Evolutionary conservation across 2,329 filamentous ascomycete genomes (phyloP).

Genomic region (Talaromyces sp.): DNA sequence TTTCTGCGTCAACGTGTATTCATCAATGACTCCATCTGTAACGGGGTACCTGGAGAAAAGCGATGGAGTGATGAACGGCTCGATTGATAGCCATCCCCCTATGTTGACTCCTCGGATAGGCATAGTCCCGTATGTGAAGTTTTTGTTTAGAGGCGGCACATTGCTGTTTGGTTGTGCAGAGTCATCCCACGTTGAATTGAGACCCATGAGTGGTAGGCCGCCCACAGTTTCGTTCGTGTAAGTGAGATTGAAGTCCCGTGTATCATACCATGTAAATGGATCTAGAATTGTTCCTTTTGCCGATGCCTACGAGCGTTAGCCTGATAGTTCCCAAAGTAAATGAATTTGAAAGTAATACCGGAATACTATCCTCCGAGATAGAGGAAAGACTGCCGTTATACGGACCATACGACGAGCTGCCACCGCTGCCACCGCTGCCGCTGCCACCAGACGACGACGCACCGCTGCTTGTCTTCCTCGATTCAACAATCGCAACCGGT

Average conservation of each 20-base stretch:
- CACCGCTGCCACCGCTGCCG: conserved; percentile 17
- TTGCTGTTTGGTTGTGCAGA: conserved; percentile 69
- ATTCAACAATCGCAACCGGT: conserved; percentile 60
- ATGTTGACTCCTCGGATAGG: conserved; percentile 88
- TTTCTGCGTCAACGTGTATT: conserved; percentile 70
- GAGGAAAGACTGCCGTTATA: conserved; percentile 48
- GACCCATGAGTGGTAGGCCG: conserved; percentile 82
- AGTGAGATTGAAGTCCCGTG: conserved; percentile 85
- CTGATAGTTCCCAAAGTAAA: background rate
- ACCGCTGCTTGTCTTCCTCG: conserved; percentile 51
- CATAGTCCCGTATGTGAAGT: conserved; percentile 71
- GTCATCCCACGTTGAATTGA: conserved; percentile 83
- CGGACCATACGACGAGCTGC: conserved; percentile 23
- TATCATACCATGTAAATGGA: conserved; percentile 88
- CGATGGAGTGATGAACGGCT: conserved; percentile 93
- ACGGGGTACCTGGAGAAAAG: conserved; percentile 66
- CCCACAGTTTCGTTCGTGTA: conserved; percentile 83
- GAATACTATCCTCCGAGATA: conserved; percentile 55
- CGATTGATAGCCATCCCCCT: conserved; percentile 88
- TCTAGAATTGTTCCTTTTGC: conserved; percentile 75
- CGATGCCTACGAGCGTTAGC: conserved; percentile 34
- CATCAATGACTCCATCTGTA: conserved; percentile 69
- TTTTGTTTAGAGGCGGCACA: conserved; percentile 69
- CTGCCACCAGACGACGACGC: background rate
- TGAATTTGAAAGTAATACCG: conserved; percentile 34